phyloP scores from a whole-genome alignment of 2,329 filamentous ascomycete species.

The Cladophialophora yegresii region DNA sequence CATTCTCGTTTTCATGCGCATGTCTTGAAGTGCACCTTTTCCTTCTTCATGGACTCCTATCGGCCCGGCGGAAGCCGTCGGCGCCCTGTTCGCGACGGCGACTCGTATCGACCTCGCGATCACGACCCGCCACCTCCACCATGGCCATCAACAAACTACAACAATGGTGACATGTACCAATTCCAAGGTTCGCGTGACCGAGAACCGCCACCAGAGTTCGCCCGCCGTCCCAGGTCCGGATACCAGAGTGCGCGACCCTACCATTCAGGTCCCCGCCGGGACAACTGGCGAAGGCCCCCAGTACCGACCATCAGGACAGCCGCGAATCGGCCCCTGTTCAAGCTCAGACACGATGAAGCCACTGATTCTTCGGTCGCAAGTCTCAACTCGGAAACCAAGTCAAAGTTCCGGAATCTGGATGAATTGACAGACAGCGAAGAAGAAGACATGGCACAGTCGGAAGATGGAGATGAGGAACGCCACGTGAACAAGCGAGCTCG shows the following conservation, averaged over 20 bases:
- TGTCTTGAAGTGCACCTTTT: not conserved
- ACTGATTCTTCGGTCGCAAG: slow-evolving; percentile 21
- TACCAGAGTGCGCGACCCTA: slow-evolving; percentile 8
- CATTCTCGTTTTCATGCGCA: not conserved
- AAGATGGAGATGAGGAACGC: slow-evolving; percentile 40
- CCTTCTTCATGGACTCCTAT: slow-evolving; percentile 13
- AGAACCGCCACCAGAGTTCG: not conserved
- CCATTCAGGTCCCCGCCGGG: slow-evolving; percentile 5
- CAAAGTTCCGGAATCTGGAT: slow-evolving; percentile 39
- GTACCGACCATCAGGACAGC: slow-evolving; percentile 8
- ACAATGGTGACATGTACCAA: slow-evolving; percentile 25
- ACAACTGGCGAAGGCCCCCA: slow-evolving; percentile 12
- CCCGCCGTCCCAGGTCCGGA: slow-evolving; percentile 13
- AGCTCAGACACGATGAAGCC: slow-evolving; percentile 19
- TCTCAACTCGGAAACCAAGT: slow-evolving; percentile 26
- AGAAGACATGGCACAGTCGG: slow-evolving; percentile 48
- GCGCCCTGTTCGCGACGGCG: slow-evolving; percentile 5
- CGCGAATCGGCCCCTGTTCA: slow-evolving; percentile 28
- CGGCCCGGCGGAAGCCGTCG: slow-evolving; percentile 8
- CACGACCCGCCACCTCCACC: slow-evolving; percentile 13
- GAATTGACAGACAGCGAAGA: slow-evolving; percentile 51
- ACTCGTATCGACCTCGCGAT: slow-evolving; percentile 22
- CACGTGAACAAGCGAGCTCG: slow-evolving; percentile 43
- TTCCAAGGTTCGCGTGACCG: slow-evolving; percentile 27
- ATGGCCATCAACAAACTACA: slow-evolving; percentile 3